Conservation (phyloP, 139 green algal species). For the Coelastrella sp. region DNA sequence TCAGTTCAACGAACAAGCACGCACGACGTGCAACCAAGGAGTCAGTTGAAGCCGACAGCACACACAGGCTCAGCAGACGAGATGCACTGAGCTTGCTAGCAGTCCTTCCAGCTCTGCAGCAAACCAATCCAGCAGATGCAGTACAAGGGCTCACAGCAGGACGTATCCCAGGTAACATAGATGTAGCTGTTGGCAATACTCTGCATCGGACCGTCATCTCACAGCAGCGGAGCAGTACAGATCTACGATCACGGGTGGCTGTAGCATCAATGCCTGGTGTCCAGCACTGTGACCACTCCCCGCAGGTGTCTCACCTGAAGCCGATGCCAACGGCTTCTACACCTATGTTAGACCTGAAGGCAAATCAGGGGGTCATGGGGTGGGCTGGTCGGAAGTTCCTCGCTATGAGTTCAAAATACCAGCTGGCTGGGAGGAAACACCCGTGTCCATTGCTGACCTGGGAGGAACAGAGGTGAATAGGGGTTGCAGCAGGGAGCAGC, state of each 20-base stretch:
- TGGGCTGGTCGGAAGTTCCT: constrained; percentile 95
- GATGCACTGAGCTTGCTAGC: not conserved
- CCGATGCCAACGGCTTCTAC: constrained; percentile 76
- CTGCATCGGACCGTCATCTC: too few relatives aligned
- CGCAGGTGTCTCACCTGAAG: constrained; percentile 56
- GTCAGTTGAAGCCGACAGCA: not conserved
- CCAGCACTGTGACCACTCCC: not conserved
- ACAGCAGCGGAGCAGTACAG: too few relatives aligned
- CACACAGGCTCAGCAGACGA: not conserved
- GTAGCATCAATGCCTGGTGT: too few relatives aligned
- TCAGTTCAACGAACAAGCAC: too few relatives aligned
- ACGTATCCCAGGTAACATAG: constrained; percentile 75
- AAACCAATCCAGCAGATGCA: not conserved
- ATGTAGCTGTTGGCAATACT: too few relatives aligned
- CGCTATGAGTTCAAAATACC: constrained; percentile 89
- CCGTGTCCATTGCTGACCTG: constrained; percentile 97
- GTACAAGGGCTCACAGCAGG: constrained; percentile 80
- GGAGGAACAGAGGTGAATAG: constrained; percentile 93
- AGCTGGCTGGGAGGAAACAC: constrained; percentile 83
- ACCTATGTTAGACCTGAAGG: constrained; percentile 83
- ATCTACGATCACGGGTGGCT: too few relatives aligned
- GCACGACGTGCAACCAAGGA: too few relatives aligned
- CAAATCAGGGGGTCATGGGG: constrained; percentile 45
- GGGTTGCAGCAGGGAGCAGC: too few relatives aligned
- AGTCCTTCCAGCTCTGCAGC: not conserved